Evolutionary conservation across 352 stramenopile species (phyloP), one percentile per base, ranked within the genome.

Genomic region (Globisporangium megalacanthum): DNA sequence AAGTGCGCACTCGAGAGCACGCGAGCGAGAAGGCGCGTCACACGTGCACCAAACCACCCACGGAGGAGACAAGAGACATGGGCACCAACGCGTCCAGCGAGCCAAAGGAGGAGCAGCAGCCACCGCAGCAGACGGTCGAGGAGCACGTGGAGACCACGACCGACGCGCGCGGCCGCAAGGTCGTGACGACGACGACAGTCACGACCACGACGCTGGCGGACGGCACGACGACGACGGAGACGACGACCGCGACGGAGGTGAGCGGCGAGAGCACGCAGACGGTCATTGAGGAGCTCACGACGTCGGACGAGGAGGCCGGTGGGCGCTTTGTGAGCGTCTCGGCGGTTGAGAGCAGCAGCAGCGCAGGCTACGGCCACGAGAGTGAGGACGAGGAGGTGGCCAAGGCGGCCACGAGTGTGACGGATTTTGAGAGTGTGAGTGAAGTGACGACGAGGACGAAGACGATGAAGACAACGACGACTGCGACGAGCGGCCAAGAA

Each of bases 401-500:
- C 45, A 60, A 47, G 20, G 46, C 54, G 54, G 46, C 35, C 42
- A 54, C 46, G 54, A 60, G 33, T 10, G 54, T 60, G 45, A 60
- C 54, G 46, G 54, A 60, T 54, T 60, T 60, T 60, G 54, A 60
- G 22, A 60, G 54, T 42, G 54, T 60, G 54, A 60, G 54, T 60
- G 54, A 29, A 29, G 25, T 29, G 4, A 29, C 25, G 25, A 29
- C 25, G 25, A 29, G 2, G 25, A 29, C 4, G 4, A 29, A 1
- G 25, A 29, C 25, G 25, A 29, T 4, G 25, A 29, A 29, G 25
- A 29, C 25, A 4, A 60, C 33, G 36, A 36, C n/a, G 29, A 54
- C 8, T 6, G 25, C 44, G 31, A 6, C 31, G 31, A 37, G 10
- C 14, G 22, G 17, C 11, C 20, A 29, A 52, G 13, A 52, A 37